A percentile compares a stretch with the other conserved stretches of the same genome.
phyloP scores from a whole-genome alignment of 345 rosid genomes.

The Turritis glabra region DNA sequence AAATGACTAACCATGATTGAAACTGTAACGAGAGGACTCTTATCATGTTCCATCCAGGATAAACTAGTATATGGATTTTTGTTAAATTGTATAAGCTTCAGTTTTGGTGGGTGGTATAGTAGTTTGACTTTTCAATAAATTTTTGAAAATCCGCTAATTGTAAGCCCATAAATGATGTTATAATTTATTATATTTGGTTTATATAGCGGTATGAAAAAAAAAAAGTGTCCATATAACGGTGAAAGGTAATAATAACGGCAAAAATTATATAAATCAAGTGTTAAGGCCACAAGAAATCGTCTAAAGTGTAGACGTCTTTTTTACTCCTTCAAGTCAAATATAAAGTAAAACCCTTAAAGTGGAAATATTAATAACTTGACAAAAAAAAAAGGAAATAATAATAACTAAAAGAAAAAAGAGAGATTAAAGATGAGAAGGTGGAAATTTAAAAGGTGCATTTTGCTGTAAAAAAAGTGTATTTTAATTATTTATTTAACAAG shows the following conservation, averaged over 20 bases:
- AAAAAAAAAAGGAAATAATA: constrained; percentile 4
- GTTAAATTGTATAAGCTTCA: not conserved
- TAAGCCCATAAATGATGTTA: not conserved
- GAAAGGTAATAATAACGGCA: constrained; percentile 9
- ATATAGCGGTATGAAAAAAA: not conserved
- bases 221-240: not conserved
- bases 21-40: too few relatives aligned
- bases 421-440: constrained; percentile 25
- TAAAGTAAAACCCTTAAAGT: constrained; percentile 16
- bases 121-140: not conserved
- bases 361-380: constrained; percentile 18
- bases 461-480: not conserved
- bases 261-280: constrained; percentile 9
- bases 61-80: too few relatives aligned
- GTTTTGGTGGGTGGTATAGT: not conserved
- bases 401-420: constrained; percentile 9
- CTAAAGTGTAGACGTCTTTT: not conserved
- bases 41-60: too few relatives aligned
- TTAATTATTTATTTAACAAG: constrained; percentile 27
- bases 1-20: too few relatives aligned
- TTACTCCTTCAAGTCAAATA: constrained; percentile 34
- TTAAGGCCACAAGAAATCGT: constrained; percentile 8
- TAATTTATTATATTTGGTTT: not conserved
- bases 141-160: not conserved
- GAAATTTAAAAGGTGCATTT: constrained; percentile 5